Evolutionary conservation across 345 rosid genomes (phyloP), one percentile per base, ranked within the genome.

Genomic region (Salix exigua): DNA sequence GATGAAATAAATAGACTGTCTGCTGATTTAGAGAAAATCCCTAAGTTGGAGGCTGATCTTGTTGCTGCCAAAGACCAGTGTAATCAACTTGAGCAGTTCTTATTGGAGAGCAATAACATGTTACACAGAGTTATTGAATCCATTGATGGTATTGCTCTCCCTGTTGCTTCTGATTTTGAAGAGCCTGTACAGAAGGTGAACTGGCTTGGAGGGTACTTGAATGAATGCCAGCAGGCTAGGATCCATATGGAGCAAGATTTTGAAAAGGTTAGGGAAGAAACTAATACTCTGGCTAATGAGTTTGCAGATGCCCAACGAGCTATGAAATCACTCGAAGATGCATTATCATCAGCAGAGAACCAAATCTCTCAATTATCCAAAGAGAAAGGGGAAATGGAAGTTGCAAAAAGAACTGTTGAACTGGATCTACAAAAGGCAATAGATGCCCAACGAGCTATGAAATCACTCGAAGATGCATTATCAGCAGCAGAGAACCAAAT

Each of bases 41-140:
- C 85, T 12, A 83, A 83, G 82, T 80, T 95, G 86, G 97, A 92
- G 86, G 84, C 83, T 23, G 89, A 95, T 76, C 84, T 92, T 68
- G 75, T 79, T 80, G 84, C 85, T 68, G 13, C 78, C 72, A 88
- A 78, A 70, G 89, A 84, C 53, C 87, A 88, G 75, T 80, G 85
- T 71, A 85, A 91, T 88, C 84, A 92, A 68, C 73, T 90, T 68
- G 86, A 88, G 87, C 87, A 84, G 79, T 85, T 89, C 70, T 82
- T 90, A 66, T 79, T 83, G 48, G 86, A 92, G 78, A 92, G 87
- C 78, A 86, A 87, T 76, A 81, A 75, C 72, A 73, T 87, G 79
- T 74, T 90, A 81, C 90, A 87, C 65, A 85, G 80, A 70, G 78
- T 91, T 46, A 78, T 87, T 40, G 86, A 85, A 76, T 81, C 90